Percentiles rank a stretch among this genome's conserved stretches.
These are phyloP conservation scores for Lecanosticta acicola DNA, from an alignment of 2,329 filamentous ascomycete species.

Conservation along the genomic window DNA sequence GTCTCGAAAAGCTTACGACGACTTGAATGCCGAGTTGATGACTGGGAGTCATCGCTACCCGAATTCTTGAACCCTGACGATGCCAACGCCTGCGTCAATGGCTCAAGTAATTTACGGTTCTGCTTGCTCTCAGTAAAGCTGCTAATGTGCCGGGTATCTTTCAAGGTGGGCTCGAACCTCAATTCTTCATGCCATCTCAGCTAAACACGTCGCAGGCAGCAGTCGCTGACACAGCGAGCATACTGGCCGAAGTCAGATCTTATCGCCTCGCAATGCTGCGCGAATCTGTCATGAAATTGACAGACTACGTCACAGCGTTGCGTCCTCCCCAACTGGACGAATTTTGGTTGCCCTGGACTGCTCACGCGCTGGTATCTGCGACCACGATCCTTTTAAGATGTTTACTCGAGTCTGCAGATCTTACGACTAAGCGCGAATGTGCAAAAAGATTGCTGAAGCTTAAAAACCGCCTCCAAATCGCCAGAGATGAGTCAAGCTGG, in stretches of 20 bases:
- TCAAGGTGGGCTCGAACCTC: constrained; percentile 5
- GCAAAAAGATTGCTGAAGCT: constrained; percentile 26
- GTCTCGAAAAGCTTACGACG: constrained; percentile 29
- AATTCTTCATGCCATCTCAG: neutral
- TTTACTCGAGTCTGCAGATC: constrained; percentile 47
- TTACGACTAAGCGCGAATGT: constrained; percentile 44
- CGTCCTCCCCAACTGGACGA: constrained; percentile 45
- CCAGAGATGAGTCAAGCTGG: constrained; percentile 33
- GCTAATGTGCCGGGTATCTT: constrained; percentile 35
- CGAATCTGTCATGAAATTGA: constrained; percentile 46
- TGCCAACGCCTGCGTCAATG: constrained; percentile 6
- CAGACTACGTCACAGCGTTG: constrained; percentile 46
- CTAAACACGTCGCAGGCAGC: constrained; percentile 3
- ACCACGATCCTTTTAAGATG: constrained; percentile 50
- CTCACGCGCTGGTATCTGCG: constrained; percentile 50
- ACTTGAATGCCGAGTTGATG: constrained; percentile 32
- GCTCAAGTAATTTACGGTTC: constrained; percentile 36
- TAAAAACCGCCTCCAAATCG: constrained; percentile 3
- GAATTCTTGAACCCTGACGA: constrained; percentile 29
- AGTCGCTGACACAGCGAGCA: constrained; percentile 23
- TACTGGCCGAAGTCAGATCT: constrained; percentile 18
- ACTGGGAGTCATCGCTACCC: constrained; percentile 33
- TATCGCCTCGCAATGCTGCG: constrained; percentile 42
- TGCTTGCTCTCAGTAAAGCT: constrained; percentile 38
- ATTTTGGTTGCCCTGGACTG: constrained; percentile 50